phyloP scores from a whole-genome alignment of 148 eudicot genomes.

The Amaranthus cruentus region DNA sequence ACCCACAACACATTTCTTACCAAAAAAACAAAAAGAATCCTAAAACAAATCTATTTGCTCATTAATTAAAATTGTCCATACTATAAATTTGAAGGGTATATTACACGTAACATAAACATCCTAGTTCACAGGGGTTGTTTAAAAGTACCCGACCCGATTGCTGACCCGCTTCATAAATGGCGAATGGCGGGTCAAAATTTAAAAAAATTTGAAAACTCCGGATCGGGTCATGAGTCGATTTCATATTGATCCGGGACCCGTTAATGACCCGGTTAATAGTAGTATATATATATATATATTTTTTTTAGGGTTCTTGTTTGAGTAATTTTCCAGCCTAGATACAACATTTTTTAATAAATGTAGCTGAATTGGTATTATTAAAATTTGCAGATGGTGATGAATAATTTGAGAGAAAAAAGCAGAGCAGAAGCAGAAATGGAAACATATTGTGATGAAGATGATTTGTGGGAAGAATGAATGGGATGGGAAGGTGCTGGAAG shows the following conservation, averaged over 20 bases:
- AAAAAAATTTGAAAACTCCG: too few species aligned
- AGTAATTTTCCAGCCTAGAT: too few species aligned
- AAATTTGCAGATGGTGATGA: conserved; percentile 58
- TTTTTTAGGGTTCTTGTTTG: too few species aligned
- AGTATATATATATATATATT: too few species aligned
- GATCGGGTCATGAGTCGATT: too few species aligned
- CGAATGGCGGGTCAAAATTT: too few species aligned
- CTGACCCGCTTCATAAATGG: too few species aligned
- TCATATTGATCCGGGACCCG: too few species aligned
- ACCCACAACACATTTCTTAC: not conserved
- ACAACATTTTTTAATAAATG: not conserved
- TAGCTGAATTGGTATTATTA: not conserved
- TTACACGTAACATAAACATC: not conserved
- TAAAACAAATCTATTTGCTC: not conserved
- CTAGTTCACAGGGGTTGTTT: not conserved
- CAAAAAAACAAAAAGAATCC: conserved; percentile 4
- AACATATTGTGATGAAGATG: conserved; percentile 33
- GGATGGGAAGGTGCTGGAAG: conserved; percentile 90
- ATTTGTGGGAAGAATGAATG: conserved; percentile 87
- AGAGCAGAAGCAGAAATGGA: conserved; percentile 23
- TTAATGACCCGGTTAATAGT: too few species aligned
- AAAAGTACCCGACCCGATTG: too few species aligned
- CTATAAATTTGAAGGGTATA: too few species aligned
- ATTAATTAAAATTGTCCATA: not conserved
- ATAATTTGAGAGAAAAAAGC: conserved; percentile 41